Evolutionary conservation across 2,329 filamentous ascomycete species (phyloP), one percentile per base, ranked within the genome.

Genomic region (Cordyceps fumosorosea): DNA sequence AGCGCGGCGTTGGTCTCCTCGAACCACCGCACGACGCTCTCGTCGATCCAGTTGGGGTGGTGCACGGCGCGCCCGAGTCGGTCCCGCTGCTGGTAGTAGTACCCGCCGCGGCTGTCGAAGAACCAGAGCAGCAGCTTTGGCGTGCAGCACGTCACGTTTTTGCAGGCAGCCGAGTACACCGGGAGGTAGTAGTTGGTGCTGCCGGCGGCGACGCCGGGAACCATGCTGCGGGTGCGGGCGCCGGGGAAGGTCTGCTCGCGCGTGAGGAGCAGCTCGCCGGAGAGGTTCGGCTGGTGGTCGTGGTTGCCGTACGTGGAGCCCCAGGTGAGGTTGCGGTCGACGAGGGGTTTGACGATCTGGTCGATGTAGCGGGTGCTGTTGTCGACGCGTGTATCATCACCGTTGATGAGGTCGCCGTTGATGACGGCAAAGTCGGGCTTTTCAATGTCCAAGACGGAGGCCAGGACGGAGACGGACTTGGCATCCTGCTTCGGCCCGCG

Each of bases 221-320:
- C 75, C 79, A 81, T 80, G 42, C 67, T 71, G 7, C 65, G 63
- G 1, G 78, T 80, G 1, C 73, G 74, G 2, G 74, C 69, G 54
- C 78, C 76, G 3, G 69, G 68, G 69, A 72, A 78, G 1, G 59
- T 64, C 3, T 69, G 69, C 68, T 81, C 79, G 3, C 77, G 75
- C 18, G 67, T 71, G 1, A 80, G 69, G 18, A 82, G 77, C 5
- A 68, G 65, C 40, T 69, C 67, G n/a, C 79, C 79, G 0, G 81
- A 82, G 6, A 88, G 73, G 65, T 88, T 87, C 68, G 77, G 82
- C 42, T 83, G 74, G 53, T 81, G 80, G 66, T 91, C 88, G 67
- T 91, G 88, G 63, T 90, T 90, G 1, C 88, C 88, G 65, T 90
- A 90, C 0, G 86, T 86, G 0, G 84, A 86, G 2, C 86, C 87